Percentiles rank a stretch among this genome's conserved stretches.
phyloP scores from a whole-genome alignment of 441 rosid genomes.

The Aleurites moluccanus region DNA sequence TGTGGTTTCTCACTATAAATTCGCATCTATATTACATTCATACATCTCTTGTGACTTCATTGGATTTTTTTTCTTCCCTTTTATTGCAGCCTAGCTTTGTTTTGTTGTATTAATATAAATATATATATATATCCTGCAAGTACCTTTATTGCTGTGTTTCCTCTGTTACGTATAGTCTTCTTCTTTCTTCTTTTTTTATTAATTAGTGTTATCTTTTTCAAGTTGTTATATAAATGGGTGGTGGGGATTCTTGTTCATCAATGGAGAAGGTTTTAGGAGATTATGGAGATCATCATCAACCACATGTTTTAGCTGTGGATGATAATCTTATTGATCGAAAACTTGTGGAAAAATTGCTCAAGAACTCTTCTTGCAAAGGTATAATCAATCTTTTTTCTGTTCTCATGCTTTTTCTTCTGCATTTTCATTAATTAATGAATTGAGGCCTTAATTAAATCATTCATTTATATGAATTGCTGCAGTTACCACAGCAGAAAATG shows the following conservation, averaged over 20 bases:
- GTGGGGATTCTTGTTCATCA: constrained; percentile 31
- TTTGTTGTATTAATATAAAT: neutral
- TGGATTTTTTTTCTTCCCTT: neutral
- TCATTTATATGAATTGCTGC: constrained; percentile 8
- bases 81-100: constrained; percentile 27
- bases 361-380: constrained; percentile 82
- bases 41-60: constrained; percentile 1
- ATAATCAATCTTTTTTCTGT: constrained; percentile 8
- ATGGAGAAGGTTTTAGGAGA: constrained; percentile 28
- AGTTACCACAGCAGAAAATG: constrained; percentile 90
- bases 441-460: neutral
- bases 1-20: constrained; percentile 11
- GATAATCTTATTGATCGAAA: constrained; percentile 78
- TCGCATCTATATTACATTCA: neutral
- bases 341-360: constrained; percentile 68
- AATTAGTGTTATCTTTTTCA: neutral
- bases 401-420: neutral
- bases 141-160: neutral
- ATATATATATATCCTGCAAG: neutral
- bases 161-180: constrained; percentile 12
- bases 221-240: constrained; percentile 3
- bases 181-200: neutral
- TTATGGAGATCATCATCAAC: constrained; percentile 32
- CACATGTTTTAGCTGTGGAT: constrained; percentile 89
- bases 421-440: neutral